These are phyloP conservation scores for Boletellus sp. DNA, from an alignment of 768 basidiomycete genomes.

Conservation along the genomic window DNA sequence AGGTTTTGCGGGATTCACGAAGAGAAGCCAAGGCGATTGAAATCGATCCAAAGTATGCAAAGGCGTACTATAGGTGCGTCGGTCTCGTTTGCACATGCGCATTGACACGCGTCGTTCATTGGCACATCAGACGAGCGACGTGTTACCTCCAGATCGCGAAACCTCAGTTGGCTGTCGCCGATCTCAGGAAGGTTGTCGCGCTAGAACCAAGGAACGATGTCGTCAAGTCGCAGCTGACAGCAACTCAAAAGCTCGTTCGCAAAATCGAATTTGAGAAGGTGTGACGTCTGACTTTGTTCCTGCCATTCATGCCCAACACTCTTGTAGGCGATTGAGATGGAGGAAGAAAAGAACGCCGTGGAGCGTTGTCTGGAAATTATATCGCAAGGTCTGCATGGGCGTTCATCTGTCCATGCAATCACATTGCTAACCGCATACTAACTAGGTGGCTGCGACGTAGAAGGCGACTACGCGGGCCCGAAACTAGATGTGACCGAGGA, in stretches of 20 bases:
- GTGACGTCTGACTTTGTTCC: conserved; percentile 2
- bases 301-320: conserved; percentile 1
- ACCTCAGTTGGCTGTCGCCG: conserved; percentile 79
- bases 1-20: conserved; percentile 16
- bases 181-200: conserved; percentile 79
- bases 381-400: conserved; percentile 52
- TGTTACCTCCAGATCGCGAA: conserved; percentile 89
- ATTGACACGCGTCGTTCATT: not conserved
- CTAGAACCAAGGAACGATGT: conserved; percentile 86
- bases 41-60: conserved; percentile 85
- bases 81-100: not conserved
- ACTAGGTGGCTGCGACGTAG: conserved; percentile 75
- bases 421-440: conserved; percentile 4
- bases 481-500: conserved; percentile 53
- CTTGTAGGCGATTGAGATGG: conserved; percentile 81
- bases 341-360: conserved; percentile 80
- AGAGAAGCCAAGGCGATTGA: conserved; percentile 74
- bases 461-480: conserved; percentile 73
- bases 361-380: conserved; percentile 78
- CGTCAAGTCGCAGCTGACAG: conserved; percentile 73
- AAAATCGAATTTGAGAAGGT: conserved; percentile 93
- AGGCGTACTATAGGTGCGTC: conserved; percentile 79
- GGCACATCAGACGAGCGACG: conserved; percentile 65
- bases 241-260: conserved; percentile 88
- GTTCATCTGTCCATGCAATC: not conserved